Conservation (phyloP, 495 filamentous ascomycete species). For the Ramalina peruviana region DNA sequence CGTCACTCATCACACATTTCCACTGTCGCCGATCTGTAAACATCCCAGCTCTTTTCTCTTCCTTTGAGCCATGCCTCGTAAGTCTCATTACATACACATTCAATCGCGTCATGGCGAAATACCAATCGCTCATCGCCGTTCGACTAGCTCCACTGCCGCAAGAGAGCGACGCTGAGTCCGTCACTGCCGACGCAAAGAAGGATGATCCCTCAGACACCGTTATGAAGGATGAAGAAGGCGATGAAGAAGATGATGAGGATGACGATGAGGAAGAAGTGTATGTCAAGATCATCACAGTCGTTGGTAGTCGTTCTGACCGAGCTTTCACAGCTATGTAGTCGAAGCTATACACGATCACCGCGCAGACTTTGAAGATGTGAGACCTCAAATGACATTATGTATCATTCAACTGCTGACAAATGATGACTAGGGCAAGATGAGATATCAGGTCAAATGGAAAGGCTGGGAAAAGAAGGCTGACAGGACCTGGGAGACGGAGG, state of each 20-base stretch:
- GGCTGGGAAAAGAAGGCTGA: conserved; percentile 43
- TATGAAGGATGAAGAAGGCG: conserved; percentile 8
- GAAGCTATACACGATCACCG: conserved; percentile 41
- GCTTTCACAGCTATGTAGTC: conserved; percentile 39
- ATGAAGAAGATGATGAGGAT: conserved; percentile 17
- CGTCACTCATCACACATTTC: too few relatives aligned
- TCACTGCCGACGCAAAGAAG: conserved; percentile 26
- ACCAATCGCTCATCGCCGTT: background rate
- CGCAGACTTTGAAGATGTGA: conserved; percentile 16
- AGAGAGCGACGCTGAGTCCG: conserved; percentile 33
- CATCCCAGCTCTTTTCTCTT: too few relatives aligned
- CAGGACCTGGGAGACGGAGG: conserved; percentile 46
- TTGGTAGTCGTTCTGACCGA: conserved; percentile 19
- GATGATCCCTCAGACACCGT: conserved; percentile 12
- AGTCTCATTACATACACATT: conserved; percentile 2
- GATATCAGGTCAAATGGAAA: conserved; percentile 48
- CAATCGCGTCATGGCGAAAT: background rate
- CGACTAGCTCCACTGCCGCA: conserved; percentile 26
- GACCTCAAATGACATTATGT: conserved; percentile 18
- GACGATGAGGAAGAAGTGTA: conserved; percentile 27
- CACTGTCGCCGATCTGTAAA: too few relatives aligned
- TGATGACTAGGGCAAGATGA: conserved; percentile 24
- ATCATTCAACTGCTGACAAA: too few relatives aligned
- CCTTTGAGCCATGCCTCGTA: conserved; percentile 7
- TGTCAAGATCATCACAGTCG: conserved; percentile 9